Evolutionary conservation across 2,329 filamentous ascomycete genomes (phyloP).

Genomic region (Neonectria sp.): DNA sequence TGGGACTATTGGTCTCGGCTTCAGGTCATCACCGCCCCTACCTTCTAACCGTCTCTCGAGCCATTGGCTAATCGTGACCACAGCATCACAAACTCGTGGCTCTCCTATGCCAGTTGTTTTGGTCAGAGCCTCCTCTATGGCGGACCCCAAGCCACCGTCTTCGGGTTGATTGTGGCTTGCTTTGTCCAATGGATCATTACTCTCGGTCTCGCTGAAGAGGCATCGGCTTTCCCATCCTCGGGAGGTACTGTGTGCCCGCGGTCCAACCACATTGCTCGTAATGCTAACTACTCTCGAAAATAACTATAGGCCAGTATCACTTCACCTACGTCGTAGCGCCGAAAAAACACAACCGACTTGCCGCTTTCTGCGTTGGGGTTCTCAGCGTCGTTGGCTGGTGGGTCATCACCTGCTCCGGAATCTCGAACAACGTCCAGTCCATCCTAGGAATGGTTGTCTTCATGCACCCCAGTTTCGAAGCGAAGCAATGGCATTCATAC

Average conservation of each 20-base stretch:
- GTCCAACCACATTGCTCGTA: too few relatives aligned
- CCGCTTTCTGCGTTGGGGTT: conserved; percentile 31
- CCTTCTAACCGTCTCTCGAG: too few relatives aligned
- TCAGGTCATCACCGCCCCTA: too few relatives aligned
- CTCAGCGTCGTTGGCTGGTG: conserved; percentile 37
- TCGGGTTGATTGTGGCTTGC: conserved; percentile 37
- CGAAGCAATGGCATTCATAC: conserved; percentile 38
- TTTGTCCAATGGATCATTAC: conserved; percentile 38
- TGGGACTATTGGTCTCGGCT: too few relatives aligned
- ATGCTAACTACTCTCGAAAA: too few relatives aligned
- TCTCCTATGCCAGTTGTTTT: conserved; percentile 38
- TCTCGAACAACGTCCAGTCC: conserved; percentile 36
- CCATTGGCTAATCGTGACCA: conserved; percentile 21
- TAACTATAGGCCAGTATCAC: conserved; percentile 35
- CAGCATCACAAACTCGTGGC: conserved; percentile 39
- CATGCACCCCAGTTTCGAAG: conserved; percentile 25
- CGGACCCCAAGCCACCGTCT: conserved; percentile 34
- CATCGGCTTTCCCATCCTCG: conserved; percentile 35
- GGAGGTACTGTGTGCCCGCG: conserved; percentile 11
- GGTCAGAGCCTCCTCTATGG: conserved; percentile 34
- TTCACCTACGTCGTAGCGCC: conserved; percentile 36
- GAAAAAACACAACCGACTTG: conserved; percentile 33
- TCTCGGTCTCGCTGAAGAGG: conserved; percentile 36
- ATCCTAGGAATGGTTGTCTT: conserved; percentile 38
- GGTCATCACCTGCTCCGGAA: conserved; percentile 40